A percentile compares a stretch with the other conserved stretches of the same genome.
These are phyloP conservation scores for Aspergillus tubingensis DNA, from an alignment of 2,329 filamentous ascomycete species.

Conservation along the genomic window DNA sequence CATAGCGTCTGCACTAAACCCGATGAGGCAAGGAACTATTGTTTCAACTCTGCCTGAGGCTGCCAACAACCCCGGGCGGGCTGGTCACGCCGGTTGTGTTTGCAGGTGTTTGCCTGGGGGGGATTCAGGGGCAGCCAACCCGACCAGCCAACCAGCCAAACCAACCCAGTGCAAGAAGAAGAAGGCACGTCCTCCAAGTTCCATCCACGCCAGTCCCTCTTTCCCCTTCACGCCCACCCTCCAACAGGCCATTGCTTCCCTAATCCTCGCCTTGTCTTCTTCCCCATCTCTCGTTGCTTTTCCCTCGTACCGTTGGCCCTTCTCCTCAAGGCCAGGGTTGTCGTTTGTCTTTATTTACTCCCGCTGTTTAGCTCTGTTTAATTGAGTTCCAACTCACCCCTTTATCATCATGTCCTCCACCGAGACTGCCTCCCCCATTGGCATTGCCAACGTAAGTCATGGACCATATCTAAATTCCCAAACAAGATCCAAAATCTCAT, in stretches of 20 bases:
- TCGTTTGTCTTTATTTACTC: slow-evolving; percentile 15
- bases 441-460: slow-evolving; percentile 69
- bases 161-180: slow-evolving; percentile 22
- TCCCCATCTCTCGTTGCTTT: slow-evolving; percentile 4
- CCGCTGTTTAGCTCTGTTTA: slow-evolving; percentile 21
- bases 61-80: not conserved
- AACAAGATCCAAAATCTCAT: slow-evolving; percentile 1
- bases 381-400: slow-evolving; percentile 21
- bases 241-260: slow-evolving; percentile 13
- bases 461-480: not conserved
- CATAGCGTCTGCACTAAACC: slow-evolving; percentile 6
- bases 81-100: slow-evolving; percentile 20
- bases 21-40: not conserved
- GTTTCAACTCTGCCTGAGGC: not conserved
- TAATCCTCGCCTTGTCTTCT: not conserved
- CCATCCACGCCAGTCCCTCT: slow-evolving; percentile 19
- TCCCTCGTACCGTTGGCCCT: slow-evolving; percentile 8
- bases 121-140: slow-evolving; percentile 38
- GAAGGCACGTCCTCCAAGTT: slow-evolving; percentile 18
- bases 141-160: slow-evolving; percentile 10
- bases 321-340: slow-evolving; percentile 11
- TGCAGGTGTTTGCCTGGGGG: slow-evolving; percentile 16
- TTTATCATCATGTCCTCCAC: slow-evolving; percentile 55
- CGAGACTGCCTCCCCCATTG: slow-evolving; percentile 67
- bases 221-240: slow-evolving; percentile 14